These are phyloP conservation scores for Vickermania spadyakhi DNA, from an alignment of 208 protist genomes.

Conservation along the genomic window DNA sequence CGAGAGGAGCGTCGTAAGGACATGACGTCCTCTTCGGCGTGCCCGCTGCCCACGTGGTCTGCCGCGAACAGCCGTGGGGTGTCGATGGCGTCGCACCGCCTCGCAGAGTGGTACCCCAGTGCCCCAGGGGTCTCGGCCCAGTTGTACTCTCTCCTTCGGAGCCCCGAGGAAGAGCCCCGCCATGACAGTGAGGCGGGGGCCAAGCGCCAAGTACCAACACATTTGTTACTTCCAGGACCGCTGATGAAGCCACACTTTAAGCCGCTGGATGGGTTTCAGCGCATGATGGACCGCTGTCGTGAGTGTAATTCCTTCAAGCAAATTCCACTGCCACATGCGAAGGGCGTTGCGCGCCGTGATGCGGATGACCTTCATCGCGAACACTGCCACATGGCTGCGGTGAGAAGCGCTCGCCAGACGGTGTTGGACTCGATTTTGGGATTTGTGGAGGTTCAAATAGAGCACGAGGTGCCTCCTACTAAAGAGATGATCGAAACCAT, in stretches of 20 bases:
- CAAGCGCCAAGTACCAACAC: slow-evolving; percentile 6
- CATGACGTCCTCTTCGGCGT: no score
- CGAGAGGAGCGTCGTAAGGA: not conserved
- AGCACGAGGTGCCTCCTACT: slow-evolving; percentile 48
- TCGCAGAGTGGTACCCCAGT: not conserved
- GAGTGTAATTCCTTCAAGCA: slow-evolving; percentile 85
- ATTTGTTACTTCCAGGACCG: slow-evolving; percentile 64
- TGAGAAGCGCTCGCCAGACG: slow-evolving; percentile 69
- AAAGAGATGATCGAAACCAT: slow-evolving; percentile 69
- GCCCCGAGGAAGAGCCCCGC: slow-evolving; percentile 3
- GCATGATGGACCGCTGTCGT: slow-evolving; percentile 70
- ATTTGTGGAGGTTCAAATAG: slow-evolving; percentile 64
- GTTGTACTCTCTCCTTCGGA: slow-evolving; percentile 2
- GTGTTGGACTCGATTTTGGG: slow-evolving; percentile 74
- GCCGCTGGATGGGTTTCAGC: slow-evolving; percentile 28
- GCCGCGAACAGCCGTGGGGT: slow-evolving; percentile 1
- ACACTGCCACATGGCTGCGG: slow-evolving; percentile 84
- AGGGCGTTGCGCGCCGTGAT: slow-evolving; percentile 53
- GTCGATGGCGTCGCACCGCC: not conserved
- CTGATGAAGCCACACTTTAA: slow-evolving; percentile 63
- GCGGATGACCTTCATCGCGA: slow-evolving; percentile 73
- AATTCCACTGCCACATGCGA: slow-evolving; percentile 64
- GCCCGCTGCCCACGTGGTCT: not conserved
- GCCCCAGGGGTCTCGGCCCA: not conserved
- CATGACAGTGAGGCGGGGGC: not conserved